Percentiles rank a stretch among this genome's conserved stretches.
Evolutionary conservation across 202 grass and related monocot species (phyloP).

Genomic region (Zizania palustris): DNA sequence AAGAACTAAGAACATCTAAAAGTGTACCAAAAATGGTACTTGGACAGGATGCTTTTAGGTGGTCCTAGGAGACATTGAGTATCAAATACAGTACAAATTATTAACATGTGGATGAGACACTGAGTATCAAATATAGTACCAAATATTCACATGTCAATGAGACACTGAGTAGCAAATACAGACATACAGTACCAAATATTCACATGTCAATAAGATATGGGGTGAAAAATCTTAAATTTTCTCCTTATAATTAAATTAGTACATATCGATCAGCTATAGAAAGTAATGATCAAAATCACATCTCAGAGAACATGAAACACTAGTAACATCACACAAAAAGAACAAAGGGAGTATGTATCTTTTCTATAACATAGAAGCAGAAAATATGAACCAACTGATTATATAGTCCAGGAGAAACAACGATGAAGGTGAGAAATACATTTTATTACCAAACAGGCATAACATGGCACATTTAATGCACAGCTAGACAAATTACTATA

Average conservation of each 20-base stretch:
- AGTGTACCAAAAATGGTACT: not conserved
- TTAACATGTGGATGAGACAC: too few species aligned
- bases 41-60: not conserved
- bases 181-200: too few species aligned
- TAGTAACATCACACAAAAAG: not conserved
- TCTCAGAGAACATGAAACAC: not conserved
- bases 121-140: too few species aligned
- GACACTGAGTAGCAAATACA: not conserved
- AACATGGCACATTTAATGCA: not conserved
- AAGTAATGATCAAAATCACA: not conserved
- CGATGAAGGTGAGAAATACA: not conserved
- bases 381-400: slow-evolving; percentile 21
- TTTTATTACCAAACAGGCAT: slow-evolving; percentile 4
- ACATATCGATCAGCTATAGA: not conserved
- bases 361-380: slow-evolving; percentile 34
- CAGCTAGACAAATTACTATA: not conserved
- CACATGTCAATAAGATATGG: not conserved
- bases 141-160: too few species aligned
- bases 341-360: not conserved
- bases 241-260: not conserved
- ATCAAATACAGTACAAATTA: too few species aligned
- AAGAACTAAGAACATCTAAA: too few species aligned
- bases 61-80: not conserved
- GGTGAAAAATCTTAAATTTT: not conserved
- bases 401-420: not conserved